A percentile compares a stretch with the other conserved stretches of the same genome.
These are phyloP conservation scores for Ciborinia camelliae DNA, from an alignment of 2,329 filamentous ascomycete species.

Conservation along the genomic window DNA sequence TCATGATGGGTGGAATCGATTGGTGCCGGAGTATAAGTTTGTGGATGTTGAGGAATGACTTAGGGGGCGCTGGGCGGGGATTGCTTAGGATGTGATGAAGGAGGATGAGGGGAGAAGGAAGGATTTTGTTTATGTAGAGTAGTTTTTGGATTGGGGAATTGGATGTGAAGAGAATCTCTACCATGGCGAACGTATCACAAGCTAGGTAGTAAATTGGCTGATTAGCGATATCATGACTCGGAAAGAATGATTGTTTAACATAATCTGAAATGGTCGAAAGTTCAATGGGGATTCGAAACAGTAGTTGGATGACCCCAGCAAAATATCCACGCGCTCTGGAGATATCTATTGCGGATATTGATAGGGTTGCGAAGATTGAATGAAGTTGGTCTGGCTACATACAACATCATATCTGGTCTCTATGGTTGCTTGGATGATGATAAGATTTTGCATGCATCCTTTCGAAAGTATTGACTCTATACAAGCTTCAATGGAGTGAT, in stretches of 20 bases:
- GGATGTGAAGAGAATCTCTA: not conserved
- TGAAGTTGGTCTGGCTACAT: not conserved
- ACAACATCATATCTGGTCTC: not conserved
- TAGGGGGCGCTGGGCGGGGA: not conserved
- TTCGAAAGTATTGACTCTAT: not conserved
- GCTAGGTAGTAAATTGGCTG: not conserved
- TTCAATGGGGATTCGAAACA: not conserved
- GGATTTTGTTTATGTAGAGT: not conserved
- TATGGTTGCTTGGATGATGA: not conserved
- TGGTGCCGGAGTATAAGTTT: not conserved
- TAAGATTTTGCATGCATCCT: not conserved
- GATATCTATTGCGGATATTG: not conserved
- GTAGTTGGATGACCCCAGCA: not conserved
- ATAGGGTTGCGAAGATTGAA: not conserved
- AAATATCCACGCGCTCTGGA: not conserved
- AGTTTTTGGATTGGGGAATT: not conserved
- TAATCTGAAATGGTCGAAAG: not conserved
- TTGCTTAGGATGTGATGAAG: not conserved
- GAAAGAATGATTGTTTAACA: not conserved
- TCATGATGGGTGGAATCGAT: not conserved
- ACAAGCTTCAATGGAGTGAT: not conserved
- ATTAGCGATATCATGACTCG: not conserved
- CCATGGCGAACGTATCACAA: not conserved
- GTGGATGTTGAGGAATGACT: not conserved
- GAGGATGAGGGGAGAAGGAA: not conserved